phyloP scores from a whole-genome alignment of 2,329 filamentous ascomycete genomes.

The Monilinia polystroma region DNA sequence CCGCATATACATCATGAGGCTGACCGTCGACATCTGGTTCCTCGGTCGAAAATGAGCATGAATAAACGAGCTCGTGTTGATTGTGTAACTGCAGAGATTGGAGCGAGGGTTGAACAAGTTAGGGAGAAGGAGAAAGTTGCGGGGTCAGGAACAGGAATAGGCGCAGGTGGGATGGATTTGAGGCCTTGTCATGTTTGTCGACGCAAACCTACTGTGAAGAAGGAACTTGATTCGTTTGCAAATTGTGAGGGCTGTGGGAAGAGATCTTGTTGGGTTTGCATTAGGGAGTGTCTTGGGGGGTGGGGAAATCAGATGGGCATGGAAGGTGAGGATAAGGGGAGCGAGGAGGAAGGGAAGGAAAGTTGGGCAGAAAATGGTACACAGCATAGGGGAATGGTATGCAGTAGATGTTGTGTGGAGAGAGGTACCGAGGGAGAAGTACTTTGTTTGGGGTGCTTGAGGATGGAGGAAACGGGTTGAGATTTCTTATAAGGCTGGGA shows the following conservation, averaged over 20 bases:
- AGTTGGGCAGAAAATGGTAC: conserved; percentile 2
- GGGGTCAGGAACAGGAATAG: too few species aligned
- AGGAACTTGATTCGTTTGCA: conserved; percentile 64
- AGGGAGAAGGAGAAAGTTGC: neutral
- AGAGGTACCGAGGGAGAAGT: conserved; percentile 63
- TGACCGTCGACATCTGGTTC: conserved; percentile 14
- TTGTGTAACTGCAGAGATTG: conserved; percentile 3
- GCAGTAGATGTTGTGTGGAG: conserved; percentile 68
- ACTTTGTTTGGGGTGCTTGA: conserved; percentile 62
- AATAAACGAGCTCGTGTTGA: conserved; percentile 18
- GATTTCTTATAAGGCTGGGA: neutral
- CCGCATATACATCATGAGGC: neutral
- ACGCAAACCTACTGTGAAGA: conserved; percentile 62
- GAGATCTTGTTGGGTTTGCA: conserved; percentile 68
- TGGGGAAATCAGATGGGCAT: conserved; percentile 12
- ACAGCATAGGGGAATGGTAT: conserved; percentile 49
- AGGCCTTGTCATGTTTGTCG: conserved; percentile 67
- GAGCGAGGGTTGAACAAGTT: neutral
- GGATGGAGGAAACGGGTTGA: conserved; percentile 26
- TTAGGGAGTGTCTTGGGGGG: conserved; percentile 54
- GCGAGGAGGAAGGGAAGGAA: conserved; percentile 2
- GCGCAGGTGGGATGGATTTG: conserved; percentile 38
- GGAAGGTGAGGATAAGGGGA: conserved; percentile 19
- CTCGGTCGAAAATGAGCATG: conserved; percentile 8
- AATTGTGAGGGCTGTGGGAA: conserved; percentile 61